Evolutionary conservation across 441 rosid species (phyloP).

Genomic region (Dalechampia spathulata): DNA sequence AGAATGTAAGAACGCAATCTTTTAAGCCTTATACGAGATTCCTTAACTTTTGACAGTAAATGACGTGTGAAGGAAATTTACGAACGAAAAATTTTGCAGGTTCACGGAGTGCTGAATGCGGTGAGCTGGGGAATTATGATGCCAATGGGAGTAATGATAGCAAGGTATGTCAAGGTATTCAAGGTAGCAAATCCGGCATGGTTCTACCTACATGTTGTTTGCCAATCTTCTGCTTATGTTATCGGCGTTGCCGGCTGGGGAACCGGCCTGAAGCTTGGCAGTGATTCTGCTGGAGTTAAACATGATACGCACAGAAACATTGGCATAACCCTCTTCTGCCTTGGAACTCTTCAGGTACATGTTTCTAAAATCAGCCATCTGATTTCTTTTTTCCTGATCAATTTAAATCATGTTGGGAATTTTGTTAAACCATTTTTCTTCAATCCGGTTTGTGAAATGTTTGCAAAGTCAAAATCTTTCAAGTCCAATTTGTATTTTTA

Average conservation of each 20-base stretch:
- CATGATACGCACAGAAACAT: conserved; percentile 28
- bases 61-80: too few species aligned
- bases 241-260: conserved; percentile 46
- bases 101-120: conserved; percentile 52
- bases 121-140: conserved; percentile 56
- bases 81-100: conserved; percentile 13
- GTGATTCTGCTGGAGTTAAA: conserved; percentile 27
- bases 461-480: conserved; percentile 2
- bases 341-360: conserved; percentile 51
- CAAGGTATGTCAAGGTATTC: conserved; percentile 45
- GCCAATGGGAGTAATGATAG: conserved; percentile 47
- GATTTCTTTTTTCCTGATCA: too few species aligned
- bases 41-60: too few species aligned
- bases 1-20: conserved; percentile 22
- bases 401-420: too few species aligned
- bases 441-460: neutral
- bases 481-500: too few species aligned
- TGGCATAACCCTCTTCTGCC: conserved; percentile 36
- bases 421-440: neutral
- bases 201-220: conserved; percentile 39
- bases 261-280: conserved; percentile 40
- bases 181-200: conserved; percentile 38
- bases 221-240: conserved; percentile 39
- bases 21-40: too few species aligned
- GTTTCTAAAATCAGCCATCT: too few species aligned